A percentile compares a stretch with the other conserved stretches of the same genome.
phyloP scores from a whole-genome alignment of 495 filamentous ascomycete genomes.

The Terfezia boudieri region DNA sequence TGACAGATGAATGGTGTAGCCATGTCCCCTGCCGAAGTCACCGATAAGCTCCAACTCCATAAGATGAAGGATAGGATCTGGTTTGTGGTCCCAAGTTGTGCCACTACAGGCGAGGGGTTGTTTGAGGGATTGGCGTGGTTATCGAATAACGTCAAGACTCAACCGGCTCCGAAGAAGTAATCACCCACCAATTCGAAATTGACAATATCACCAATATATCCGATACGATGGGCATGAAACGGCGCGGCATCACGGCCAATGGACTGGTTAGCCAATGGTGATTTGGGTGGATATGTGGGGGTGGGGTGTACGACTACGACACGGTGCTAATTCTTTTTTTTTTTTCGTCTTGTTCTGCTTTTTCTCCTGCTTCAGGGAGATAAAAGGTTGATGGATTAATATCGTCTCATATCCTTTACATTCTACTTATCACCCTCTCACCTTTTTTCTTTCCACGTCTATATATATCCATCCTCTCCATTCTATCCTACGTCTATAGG shows the following conservation, averaged over 20 bases:
- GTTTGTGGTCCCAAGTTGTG: constrained; percentile 91
- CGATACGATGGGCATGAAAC: not conserved
- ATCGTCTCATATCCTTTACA: too few species aligned
- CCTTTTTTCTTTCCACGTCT: too few species aligned
- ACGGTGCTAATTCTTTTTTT: constrained; percentile 11
- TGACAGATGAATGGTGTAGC: constrained; percentile 27
- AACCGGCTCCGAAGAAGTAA: not conserved
- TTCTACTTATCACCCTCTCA: too few species aligned
- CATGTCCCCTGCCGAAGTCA: constrained; percentile 69
- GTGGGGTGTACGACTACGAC: constrained; percentile 17
- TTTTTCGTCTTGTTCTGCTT: constrained; percentile 4
- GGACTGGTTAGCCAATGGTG: too few species aligned
- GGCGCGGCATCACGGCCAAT: too few species aligned
- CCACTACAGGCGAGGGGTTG: constrained; percentile 79
- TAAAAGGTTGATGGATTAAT: too few species aligned
- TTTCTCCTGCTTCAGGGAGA: too few species aligned
- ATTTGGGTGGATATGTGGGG: constrained; percentile 2
- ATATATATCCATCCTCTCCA: too few species aligned
- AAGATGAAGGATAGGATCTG: constrained; percentile 80
- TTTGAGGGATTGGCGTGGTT: constrained; percentile 91
- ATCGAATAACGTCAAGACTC: constrained; percentile 74
- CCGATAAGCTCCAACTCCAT: constrained; percentile 58
- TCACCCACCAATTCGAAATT: not conserved
- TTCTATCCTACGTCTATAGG: too few species aligned
- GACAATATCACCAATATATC: not conserved